Evolutionary conservation across 2,329 filamentous ascomycete species (phyloP), one percentile per base, ranked within the genome.

Genomic region (Ceratocystis colombiana): DNA sequence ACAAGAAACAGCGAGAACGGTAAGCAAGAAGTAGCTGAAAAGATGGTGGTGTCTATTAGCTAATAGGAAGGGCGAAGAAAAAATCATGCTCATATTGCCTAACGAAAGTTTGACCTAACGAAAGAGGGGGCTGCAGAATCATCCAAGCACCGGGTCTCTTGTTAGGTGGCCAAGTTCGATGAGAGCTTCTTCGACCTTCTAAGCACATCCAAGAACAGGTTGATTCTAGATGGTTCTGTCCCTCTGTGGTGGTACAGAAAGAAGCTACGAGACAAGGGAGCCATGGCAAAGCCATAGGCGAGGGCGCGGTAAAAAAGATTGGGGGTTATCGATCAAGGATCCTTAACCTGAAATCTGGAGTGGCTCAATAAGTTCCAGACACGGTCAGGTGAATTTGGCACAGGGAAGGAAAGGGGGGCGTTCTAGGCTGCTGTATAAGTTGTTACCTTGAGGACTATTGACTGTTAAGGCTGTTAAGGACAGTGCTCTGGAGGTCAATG

Each of bases 151-250:
- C 46, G 17, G 17, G 2, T 20, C 46, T 41, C 37, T 41, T 41
- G 37, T 41, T 12, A 41, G 37, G 37, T 41, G 37, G 37, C 10
- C 10, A 41, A 41, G 10, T 12, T 41, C 37, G 37, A 41, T 41
- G 37, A 12, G 4, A 12, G 37, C 10, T 41, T 41, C 37, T 15
- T 41, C 12, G 37, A 22, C 53, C 20, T 17, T 57, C 22, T 44
- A 22, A 7, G 12, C 6, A 6, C 20, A 8, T 62, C 37, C 2
- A 22, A 44, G 37, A 62, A 44, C 61, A 30, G 37, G 10, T 25
- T 62, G 61, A 44, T 62, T 44, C 37, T 62, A 62, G 61, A 62
- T 62, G 44, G 28, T 62, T 44, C 44, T 45, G 33, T n/a, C 61
- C 30, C 61, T 44, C 37, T 6, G 28, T 62, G 5, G 59, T 62